Evolutionary conservation across 306 rosid genomes (phyloP).

Genomic region (Cucumis cinereus): DNA sequence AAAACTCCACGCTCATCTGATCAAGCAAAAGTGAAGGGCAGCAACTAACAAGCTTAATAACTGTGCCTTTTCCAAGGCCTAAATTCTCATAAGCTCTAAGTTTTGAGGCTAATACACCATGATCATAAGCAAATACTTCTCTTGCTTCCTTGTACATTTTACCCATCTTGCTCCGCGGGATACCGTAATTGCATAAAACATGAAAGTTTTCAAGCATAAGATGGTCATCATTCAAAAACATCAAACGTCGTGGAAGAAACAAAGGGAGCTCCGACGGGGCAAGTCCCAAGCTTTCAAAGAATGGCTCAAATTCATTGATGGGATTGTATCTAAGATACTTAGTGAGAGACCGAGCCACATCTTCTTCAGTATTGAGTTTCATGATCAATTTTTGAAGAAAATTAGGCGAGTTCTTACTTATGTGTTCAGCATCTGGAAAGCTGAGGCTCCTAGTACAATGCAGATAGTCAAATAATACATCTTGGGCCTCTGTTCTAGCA

Average conservation of each 20-base stretch:
- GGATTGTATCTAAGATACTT: conserved; percentile 51
- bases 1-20: conserved; percentile 23
- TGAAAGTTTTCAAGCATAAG: conserved; percentile 43
- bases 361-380: conserved; percentile 20
- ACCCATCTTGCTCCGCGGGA: conserved; percentile 50
- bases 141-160: conserved; percentile 49
- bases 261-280: conserved; percentile 26
- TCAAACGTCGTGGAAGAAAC: conserved; percentile 34
- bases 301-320: conserved; percentile 75
- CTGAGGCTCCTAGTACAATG: conserved; percentile 43
- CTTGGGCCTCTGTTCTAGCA: conserved; percentile 33
- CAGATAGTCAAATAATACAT: conserved; percentile 45
- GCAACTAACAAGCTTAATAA: conserved; percentile 48
- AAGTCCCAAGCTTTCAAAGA: conserved; percentile 69
- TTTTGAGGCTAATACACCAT: conserved; percentile 33
- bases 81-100: conserved; percentile 45
- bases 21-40: conserved; percentile 60
- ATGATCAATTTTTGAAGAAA: conserved; percentile 35
- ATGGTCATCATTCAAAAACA: conserved; percentile 45
- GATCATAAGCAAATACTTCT: conserved; percentile 40
- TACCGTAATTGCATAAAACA: conserved; percentile 39
- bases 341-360: conserved; percentile 25
- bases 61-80: conserved; percentile 41
- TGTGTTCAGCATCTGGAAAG: conserved; percentile 52
- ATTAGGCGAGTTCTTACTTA: conserved; percentile 53